Conservation (phyloP, 371 early-diverging fungal species). For the Cladochytrium tenue region DNA sequence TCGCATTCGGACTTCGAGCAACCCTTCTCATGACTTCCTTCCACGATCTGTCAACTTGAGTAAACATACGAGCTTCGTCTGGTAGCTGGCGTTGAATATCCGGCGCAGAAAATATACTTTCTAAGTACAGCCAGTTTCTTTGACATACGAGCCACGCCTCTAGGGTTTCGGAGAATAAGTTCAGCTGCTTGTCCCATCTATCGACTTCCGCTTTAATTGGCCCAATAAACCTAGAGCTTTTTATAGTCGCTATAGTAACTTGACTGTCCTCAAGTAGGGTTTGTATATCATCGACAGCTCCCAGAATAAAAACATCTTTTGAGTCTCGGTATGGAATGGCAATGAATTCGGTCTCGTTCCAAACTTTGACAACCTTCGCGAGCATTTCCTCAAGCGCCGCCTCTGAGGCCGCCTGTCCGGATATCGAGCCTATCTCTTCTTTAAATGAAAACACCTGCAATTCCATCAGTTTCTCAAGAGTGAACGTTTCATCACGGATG, state of each 20-base stretch:
- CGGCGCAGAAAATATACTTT: constrained; percentile 59
- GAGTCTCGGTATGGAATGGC: constrained; percentile 53
- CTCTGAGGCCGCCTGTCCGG: constrained; percentile 45
- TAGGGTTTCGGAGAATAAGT: constrained; percentile 52
- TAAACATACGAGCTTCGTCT: constrained; percentile 35
- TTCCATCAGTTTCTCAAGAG: constrained; percentile 38
- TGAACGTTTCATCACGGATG: constrained; percentile 33
- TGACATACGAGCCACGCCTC: constrained; percentile 58
- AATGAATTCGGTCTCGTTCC: constrained; percentile 60
- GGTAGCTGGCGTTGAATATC: constrained; percentile 60
- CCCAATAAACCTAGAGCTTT: constrained; percentile 54
- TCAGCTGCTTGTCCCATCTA: constrained; percentile 53
- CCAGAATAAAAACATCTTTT: constrained; percentile 60
- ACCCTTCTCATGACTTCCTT: constrained; percentile 43
- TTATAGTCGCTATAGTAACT: constrained; percentile 59
- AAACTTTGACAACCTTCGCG: constrained; percentile 46
- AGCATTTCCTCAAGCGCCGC: constrained; percentile 45
- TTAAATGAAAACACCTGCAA: constrained; percentile 45
- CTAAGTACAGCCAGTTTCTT: constrained; percentile 59
- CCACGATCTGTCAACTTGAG: constrained; percentile 36
- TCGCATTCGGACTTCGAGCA: constrained; percentile 39
- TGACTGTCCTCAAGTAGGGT: constrained; percentile 56
- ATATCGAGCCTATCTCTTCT: constrained; percentile 39
- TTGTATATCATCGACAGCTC: constrained; percentile 55
- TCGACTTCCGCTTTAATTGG: constrained; percentile 58